Evolutionary conservation across 805 yeast genomes (phyloP), one percentile per base, ranked within the genome.

Genomic region (Suhomyces kilbournensis): DNA sequence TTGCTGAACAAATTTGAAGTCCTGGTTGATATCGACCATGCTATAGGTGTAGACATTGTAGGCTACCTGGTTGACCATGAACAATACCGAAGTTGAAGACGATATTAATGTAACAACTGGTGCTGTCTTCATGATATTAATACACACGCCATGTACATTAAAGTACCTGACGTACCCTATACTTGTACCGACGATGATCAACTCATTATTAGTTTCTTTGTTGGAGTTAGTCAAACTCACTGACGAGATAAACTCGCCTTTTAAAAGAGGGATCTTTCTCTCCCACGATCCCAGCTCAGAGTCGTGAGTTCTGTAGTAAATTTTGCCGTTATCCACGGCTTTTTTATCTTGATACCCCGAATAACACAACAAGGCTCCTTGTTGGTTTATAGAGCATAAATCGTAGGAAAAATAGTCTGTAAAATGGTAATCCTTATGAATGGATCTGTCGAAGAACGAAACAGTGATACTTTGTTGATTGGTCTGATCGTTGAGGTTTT

Each of bases 351-450:
- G 53, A 49, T 56, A 55, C 5, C 77, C 74, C 0, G 78, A 71
- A 43, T 56, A 53, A 2, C 70, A 96, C 50, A 90, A 77, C 4
- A 90, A 63, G 2, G 86, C 68, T 1, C 94, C 97, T 1, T 75
- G 76, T 15, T 78, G 79, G 48, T 85, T 85, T 61, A 93, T 75
- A 0, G 88, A 81, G 25, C 96, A 93, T 49, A 90, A 68, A 64
- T 90, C 96, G 67, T 78, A 90, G 12, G 81, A 78, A 54, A 78
- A 76, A 45, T 81, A 67, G 68, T 93, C 98, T 46, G 84, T 85
- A 70, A 93, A 92, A 68, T 90, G 93, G 61, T 90, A 90, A 60
- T 90, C 97, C 52, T 84, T 81, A 63, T 85, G 86, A 10, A 78
- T 62, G 0, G 90, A 83, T 49, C 86, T 76, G 65, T 93, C 97